phyloP scores from a whole-genome alignment of 2,329 filamentous ascomycete species.

The Aspergillus sp. region DNA sequence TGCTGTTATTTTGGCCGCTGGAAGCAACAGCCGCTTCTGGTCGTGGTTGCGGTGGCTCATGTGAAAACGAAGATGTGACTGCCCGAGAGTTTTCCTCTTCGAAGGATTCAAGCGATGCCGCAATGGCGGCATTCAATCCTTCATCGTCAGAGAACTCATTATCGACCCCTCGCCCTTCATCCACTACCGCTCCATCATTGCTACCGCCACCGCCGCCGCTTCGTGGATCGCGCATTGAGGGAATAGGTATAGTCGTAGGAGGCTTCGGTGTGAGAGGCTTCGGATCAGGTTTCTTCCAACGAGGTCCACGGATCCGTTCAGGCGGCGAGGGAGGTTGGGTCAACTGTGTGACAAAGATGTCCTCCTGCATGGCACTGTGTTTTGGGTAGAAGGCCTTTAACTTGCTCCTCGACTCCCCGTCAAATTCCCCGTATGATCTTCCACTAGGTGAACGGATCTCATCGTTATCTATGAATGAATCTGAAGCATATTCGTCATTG shows the following conservation, averaged over 20 bases:
- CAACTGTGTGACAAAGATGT: slow-evolving; percentile 44
- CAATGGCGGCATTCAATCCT: slow-evolving; percentile 31
- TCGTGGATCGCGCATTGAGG: background rate
- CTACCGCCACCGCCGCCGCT: background rate
- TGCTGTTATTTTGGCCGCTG: slow-evolving; percentile 1
- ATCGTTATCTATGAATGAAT: slow-evolving; percentile 14
- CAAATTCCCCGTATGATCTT: slow-evolving; percentile 1
- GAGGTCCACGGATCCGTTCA: slow-evolving; percentile 45
- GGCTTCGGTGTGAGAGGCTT: slow-evolving; percentile 13
- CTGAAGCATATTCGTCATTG: slow-evolving; percentile 13
- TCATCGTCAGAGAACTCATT: slow-evolving; percentile 18
- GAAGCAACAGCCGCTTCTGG: background rate
- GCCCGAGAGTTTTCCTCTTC: slow-evolving; percentile 22
- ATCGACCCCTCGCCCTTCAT: background rate
- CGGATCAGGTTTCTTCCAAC: slow-evolving; percentile 42
- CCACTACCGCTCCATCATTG: background rate
- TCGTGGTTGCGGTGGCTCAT: background rate
- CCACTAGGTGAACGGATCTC: background rate
- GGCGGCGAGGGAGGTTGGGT: slow-evolving; percentile 45
- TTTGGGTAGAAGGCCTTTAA: slow-evolving; percentile 38
- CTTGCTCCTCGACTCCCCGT: slow-evolving; percentile 22
- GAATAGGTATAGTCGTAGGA: slow-evolving; percentile 1
- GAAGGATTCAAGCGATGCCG: slow-evolving; percentile 33
- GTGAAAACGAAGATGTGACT: background rate
- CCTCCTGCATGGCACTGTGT: slow-evolving; percentile 31